Percentiles rank a stretch among this genome's conserved stretches.
Conservation (phyloP, 2,329 filamentous ascomycete species). For the Ambrosiella cleistominuta region DNA sequence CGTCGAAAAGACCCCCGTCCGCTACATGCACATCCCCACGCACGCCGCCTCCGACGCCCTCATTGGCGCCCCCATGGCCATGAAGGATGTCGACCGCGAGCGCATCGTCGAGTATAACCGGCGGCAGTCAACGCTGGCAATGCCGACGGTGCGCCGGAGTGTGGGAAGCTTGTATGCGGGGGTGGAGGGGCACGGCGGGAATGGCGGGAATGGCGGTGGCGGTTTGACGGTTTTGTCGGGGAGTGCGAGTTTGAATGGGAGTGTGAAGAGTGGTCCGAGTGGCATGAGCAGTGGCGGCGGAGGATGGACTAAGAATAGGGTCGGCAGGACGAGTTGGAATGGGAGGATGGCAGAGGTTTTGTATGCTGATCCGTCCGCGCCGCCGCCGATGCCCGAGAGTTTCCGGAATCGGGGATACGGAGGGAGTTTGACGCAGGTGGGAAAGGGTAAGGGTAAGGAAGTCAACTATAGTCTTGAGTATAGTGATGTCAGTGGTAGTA, state of each 20-base stretch:
- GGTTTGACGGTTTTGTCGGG: neutral
- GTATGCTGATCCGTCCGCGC: slow-evolving; percentile 3
- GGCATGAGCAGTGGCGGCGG: too few relatives aligned
- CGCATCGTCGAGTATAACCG: slow-evolving; percentile 10
- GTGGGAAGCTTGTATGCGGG: neutral
- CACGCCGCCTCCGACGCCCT: slow-evolving; percentile 14
- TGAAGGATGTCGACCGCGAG: slow-evolving; percentile 5
- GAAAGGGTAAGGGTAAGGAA: neutral
- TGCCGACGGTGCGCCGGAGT: neutral
- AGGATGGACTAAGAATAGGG: too few relatives aligned
- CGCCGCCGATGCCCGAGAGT: neutral
- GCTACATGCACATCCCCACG: slow-evolving; percentile 12
- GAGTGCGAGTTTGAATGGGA: neutral
- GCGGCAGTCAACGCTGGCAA: neutral
- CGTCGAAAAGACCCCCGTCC: neutral
- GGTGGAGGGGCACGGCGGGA: neutral
- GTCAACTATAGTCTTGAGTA: neutral
- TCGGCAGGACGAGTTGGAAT: slow-evolving; percentile 1
- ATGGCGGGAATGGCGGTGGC: neutral
- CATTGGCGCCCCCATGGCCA: slow-evolving; percentile 6
- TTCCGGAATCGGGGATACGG: neutral
- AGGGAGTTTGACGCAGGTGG: neutral
- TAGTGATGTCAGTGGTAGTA: neutral
- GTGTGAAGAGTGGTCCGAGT: too few relatives aligned
- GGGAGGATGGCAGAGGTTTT: slow-evolving; percentile 8